Percentiles rank a stretch among this genome's conserved stretches.
These are phyloP conservation scores for Thielaviopsis cerberus DNA, from an alignment of 2,329 filamentous ascomycete genomes.

Conservation along the genomic window DNA sequence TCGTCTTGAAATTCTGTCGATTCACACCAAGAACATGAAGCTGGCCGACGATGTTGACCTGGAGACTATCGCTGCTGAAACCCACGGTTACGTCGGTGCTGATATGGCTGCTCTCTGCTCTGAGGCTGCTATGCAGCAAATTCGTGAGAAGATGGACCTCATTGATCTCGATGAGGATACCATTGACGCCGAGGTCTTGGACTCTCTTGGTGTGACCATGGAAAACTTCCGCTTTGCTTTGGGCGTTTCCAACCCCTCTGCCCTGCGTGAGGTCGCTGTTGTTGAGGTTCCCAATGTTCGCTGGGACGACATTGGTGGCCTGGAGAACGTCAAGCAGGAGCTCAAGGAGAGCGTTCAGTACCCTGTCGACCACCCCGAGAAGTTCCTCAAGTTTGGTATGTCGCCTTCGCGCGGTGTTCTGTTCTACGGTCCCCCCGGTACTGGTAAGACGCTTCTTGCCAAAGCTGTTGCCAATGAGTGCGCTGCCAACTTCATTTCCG, in stretches of 20 bases:
- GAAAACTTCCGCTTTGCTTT: slow-evolving; percentile 99
- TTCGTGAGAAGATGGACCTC: slow-evolving; percentile 99
- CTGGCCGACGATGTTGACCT: slow-evolving; percentile 90
- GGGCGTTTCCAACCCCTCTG: slow-evolving; percentile 94
- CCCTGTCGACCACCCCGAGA: slow-evolving; percentile 96
- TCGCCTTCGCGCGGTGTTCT: slow-evolving; percentile 95
- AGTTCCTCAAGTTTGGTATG: slow-evolving; percentile 99
- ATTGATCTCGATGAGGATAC: slow-evolving; percentile 98
- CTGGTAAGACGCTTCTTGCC: slow-evolving; percentile 98
- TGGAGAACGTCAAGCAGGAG: slow-evolving; percentile 96
- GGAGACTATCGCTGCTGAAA: slow-evolving; percentile 90
- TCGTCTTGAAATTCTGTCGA: slow-evolving; percentile 95
- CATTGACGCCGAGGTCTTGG: slow-evolving; percentile 93
- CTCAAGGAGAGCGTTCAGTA: slow-evolving; percentile 98
- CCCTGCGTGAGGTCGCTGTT: slow-evolving; percentile 93
- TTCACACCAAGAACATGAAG: slow-evolving; percentile 99
- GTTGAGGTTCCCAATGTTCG: slow-evolving; percentile 98
- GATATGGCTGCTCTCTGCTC: slow-evolving; percentile 97
- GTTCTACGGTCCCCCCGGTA: slow-evolving; percentile 98
- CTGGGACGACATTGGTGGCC: slow-evolving; percentile 98
- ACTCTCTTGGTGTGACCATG: slow-evolving; percentile 97
- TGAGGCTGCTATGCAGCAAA: slow-evolving; percentile 98
- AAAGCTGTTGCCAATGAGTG: slow-evolving; percentile 99
- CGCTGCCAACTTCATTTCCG: slow-evolving; percentile 97
- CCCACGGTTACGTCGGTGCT: slow-evolving; percentile 96